Base-by-base conservation (phyloP, 768 basidiomycete genomes). In the Termitomyces sp. region DNA sequence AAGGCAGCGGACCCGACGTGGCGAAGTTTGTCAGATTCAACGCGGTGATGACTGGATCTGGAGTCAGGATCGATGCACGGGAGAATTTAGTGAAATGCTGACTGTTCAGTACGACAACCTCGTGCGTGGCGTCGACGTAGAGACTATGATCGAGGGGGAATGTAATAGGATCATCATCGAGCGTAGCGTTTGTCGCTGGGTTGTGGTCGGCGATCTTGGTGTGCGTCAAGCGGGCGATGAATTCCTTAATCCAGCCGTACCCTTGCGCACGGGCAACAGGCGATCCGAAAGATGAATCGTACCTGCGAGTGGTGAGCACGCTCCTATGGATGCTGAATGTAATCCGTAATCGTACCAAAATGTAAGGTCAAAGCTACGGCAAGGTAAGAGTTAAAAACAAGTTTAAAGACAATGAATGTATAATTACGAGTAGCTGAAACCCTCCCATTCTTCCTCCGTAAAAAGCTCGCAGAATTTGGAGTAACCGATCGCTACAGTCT, bases 391-490 rank as follows among this genome's bases (percentile, higher is more conserved):
- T 28, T 6, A 47, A 6, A 49, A n/a, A 43, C 18, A n/a, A n/a
- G 9, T n/a, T n/a, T 16, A 12, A 36, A 47, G 18, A 47, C 13
- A 58, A 30, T 26, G 49, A 49, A 20, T 20, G 41, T 26, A 26
- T n/a, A 26, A 75, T 57, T 33, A 55, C 55, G 88, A 79, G 61
- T 97, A 95, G 69, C 91, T 82, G 70, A 94, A 96, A 0, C 93
- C 93, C 68, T 91, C 87, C 95, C 94, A 97, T 72, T 96, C 95
- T 48, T 91, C 86, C 66, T 88, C 82, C 0, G 92, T 93, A 72
- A 97, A 97, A 5, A 96, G 76, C 58, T 87, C 85, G 62, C 94
- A 97, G 74, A 95, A 97, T 63, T 86, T 87, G 16, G 92, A 94
- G 68, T 93, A 95, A 12, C 93, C 94, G 12, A 95, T 79, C 0